These are phyloP conservation scores for Hypericum androsaemum DNA, from an alignment of 345 rosid genomes.

Conservation along the genomic window DNA sequence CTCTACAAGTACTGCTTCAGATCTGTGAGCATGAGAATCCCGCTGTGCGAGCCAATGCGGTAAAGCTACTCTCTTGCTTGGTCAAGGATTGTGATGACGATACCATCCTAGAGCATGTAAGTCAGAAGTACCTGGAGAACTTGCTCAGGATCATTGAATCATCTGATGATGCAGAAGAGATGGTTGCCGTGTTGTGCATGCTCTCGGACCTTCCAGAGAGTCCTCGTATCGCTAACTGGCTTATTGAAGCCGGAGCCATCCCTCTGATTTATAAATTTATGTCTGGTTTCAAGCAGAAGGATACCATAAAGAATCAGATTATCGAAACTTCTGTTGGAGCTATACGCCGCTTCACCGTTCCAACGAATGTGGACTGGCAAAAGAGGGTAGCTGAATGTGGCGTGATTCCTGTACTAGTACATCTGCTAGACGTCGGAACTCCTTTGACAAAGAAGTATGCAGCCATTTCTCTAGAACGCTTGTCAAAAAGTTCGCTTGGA, in stretches of 20 bases:
- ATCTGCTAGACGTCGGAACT: constrained; percentile 37
- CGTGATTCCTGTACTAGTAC: constrained; percentile 41
- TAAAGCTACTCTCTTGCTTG: constrained; percentile 49
- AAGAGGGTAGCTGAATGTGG: constrained; percentile 43
- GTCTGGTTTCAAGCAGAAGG: constrained; percentile 16
- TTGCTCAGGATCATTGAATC: constrained; percentile 37
- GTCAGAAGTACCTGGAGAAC: constrained; percentile 31
- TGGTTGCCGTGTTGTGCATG: constrained; percentile 42
- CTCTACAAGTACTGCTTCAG: constrained; percentile 43
- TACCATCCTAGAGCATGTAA: constrained; percentile 37
- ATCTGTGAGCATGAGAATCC: constrained; percentile 32
- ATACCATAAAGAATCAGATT: constrained; percentile 22
- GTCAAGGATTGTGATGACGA: constrained; percentile 39
- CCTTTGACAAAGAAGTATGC: constrained; percentile 37
- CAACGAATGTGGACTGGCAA: constrained; percentile 41
- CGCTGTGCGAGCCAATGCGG: constrained; percentile 46
- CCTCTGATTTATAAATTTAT: constrained; percentile 18
- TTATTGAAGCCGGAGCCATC: constrained; percentile 39
- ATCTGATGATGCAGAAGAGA: constrained; percentile 35
- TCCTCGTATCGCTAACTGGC: constrained; percentile 39
- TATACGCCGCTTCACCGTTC: constrained; percentile 37
- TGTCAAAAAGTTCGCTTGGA: constrained; percentile 35
- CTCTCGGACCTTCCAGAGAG: constrained; percentile 48
- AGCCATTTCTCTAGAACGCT: constrained; percentile 37
- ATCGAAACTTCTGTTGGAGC: constrained; percentile 50